Base-by-base conservation (phyloP, 257 asterid species). In the Nicotiana obtusifolia region DNA sequence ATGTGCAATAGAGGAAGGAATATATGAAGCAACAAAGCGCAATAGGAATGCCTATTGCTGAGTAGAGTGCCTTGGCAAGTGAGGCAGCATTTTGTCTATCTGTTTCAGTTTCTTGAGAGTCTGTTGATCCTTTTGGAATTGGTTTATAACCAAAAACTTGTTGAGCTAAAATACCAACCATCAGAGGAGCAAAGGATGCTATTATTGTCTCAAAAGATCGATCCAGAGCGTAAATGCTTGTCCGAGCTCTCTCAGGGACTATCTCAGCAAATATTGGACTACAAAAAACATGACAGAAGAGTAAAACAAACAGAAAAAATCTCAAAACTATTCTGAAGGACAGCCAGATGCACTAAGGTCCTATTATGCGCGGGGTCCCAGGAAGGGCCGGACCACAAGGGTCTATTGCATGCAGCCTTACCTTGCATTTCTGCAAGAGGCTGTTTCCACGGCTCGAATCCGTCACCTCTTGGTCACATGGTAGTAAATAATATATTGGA, bases 21-120 rank as follows among this genome's bases (percentile, higher is more conserved):
- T 93, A 95, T 85, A 93, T 77, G 56, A 81, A 81, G 61, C 93
- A 90, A 80, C 97, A 92, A 11, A 94, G 83, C 4, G 89, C 83
- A 88, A 91, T 86, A 5, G 98, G 98, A 67, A 92, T 86, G 66
- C 97, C 95, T 80, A 93, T 93, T 19, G 98, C 89, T 26, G 95
- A 89, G 91, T 90, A 95, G 14, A 93, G 95, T 20, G 98, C 99
- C 85, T 91, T 95, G 6, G 97, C 97, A 33, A 95, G 94, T 37
- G 99, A 91, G 30, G 90, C 90, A 19, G 95, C 97, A 33, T 93
- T 95, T 78, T 88, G 91, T 88, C 94, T 85, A 59, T 95, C 78
- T 17, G 68, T 76, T 33, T 76, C 59, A 0, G 13, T 82, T 62
- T 47, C 67, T 28, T 22, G 28, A 3, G 68, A 47, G 49, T 13